These are phyloP conservation scores for Xylariaceae sp. DNA, from an alignment of 2,329 filamentous ascomycete species.

Conservation along the genomic window DNA sequence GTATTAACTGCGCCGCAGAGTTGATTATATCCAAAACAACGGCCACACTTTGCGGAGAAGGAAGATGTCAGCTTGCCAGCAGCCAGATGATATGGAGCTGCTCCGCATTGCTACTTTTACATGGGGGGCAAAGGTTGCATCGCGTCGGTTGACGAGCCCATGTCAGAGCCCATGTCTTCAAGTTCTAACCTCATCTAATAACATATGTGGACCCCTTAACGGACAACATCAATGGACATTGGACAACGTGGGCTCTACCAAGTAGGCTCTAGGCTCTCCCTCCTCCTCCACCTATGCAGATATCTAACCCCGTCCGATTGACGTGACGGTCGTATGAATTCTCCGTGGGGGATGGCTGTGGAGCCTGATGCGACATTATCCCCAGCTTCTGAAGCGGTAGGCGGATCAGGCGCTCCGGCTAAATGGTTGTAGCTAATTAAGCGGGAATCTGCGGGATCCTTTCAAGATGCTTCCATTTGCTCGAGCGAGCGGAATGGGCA, in stretches of 20 bases:
- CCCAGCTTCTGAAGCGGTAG: slow-evolving; percentile 5
- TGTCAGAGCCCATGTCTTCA: too few relatives aligned
- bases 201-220: too few relatives aligned
- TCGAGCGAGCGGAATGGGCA: too few relatives aligned
- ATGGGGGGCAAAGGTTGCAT: slow-evolving; percentile 4
- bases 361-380: slow-evolving; percentile 12
- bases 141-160: background rate
- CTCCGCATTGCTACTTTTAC: background rate
- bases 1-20: background rate
- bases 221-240: too few relatives aligned
- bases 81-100: too few relatives aligned
- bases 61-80: background rate
- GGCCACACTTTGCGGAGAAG: slow-evolving; percentile 1
- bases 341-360: background rate
- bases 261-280: too few relatives aligned
- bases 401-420: slow-evolving; percentile 25
- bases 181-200: too few relatives aligned
- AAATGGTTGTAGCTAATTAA: slow-evolving; percentile 22
- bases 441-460: slow-evolving; percentile 9
- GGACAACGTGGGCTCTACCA: too few relatives aligned
- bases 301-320: too few relatives aligned
- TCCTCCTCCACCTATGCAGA: too few relatives aligned
- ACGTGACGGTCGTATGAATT: too few relatives aligned
- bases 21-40: background rate
- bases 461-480: slow-evolving; percentile 16